phyloP scores from a whole-genome alignment of 768 basidiomycete genomes.

The Pluteus cervinus region DNA sequence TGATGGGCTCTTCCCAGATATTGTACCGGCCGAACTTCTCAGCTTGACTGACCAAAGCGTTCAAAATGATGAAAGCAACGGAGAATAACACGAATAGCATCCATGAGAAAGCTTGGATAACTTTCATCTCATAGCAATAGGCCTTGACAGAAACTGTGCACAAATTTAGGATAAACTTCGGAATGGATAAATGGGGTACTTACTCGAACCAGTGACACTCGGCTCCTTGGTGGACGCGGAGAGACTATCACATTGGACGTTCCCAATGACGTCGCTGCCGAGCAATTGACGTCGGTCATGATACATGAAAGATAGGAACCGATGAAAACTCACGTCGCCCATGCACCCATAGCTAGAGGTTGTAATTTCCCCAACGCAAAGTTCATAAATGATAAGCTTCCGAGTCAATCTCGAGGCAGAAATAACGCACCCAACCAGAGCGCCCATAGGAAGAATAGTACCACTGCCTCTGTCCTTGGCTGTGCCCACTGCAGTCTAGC shows the following conservation, averaged over 20 bases:
- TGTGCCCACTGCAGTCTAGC: conserved; percentile 66
- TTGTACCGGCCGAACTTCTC: conserved; percentile 45
- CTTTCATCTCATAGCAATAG: conserved; percentile 79
- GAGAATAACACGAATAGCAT: conserved; percentile 46
- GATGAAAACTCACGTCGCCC: conserved; percentile 50
- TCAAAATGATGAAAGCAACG: conserved; percentile 47
- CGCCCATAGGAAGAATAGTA: conserved; percentile 47
- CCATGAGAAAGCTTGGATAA: conserved; percentile 77
- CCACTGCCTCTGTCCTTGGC: conserved; percentile 54
- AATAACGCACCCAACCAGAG: conserved; percentile 64
- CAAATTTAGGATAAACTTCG: conserved; percentile 5
- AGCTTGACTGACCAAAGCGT: conserved; percentile 50
- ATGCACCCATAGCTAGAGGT: conserved; percentile 61
- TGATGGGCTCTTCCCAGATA: conserved; percentile 57
- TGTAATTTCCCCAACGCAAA: conserved; percentile 6
- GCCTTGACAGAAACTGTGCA: conserved; percentile 43
- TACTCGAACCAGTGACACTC: no score
- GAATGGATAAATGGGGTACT: no score
- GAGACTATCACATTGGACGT: conserved; percentile 53
- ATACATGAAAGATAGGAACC: background rate
- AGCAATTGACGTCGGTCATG: conserved; percentile 4
- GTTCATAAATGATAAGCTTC: conserved; percentile 5
- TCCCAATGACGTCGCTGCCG: conserved; percentile 63
- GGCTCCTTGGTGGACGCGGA: no score
- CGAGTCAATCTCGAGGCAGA: no score